Conservation (phyloP, 495 filamentous ascomycete species). For the Paragyromitra xinjiangensis region DNA sequence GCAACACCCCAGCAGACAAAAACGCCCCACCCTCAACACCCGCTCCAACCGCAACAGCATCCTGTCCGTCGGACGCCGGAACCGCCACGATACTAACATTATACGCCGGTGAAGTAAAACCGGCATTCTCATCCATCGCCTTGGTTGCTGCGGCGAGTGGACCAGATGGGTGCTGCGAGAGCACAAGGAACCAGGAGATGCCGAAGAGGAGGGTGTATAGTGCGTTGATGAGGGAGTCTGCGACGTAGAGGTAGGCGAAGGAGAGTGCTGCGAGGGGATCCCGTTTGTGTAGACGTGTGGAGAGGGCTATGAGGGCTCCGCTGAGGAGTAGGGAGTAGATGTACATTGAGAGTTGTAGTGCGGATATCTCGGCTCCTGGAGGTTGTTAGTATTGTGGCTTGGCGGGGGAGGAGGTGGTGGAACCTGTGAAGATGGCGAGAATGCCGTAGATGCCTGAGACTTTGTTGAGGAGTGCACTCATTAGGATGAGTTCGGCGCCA, state of each 20-base stretch:
- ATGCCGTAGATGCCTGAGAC: slow-evolving; percentile 86
- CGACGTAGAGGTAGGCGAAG: slow-evolving; percentile 78
- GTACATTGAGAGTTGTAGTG: slow-evolving; percentile 80
- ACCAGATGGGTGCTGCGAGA: slow-evolving; percentile 62
- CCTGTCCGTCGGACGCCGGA: slow-evolving; percentile 62
- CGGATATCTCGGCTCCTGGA: slow-evolving; percentile 64
- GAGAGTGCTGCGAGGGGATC: slow-evolving; percentile 73
- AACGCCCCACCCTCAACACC: slow-evolving; percentile 48
- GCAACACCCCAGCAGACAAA: slow-evolving; percentile 57
- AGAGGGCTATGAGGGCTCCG: slow-evolving; percentile 67
- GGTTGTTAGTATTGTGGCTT: slow-evolving; percentile 44
- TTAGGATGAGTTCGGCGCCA: slow-evolving; percentile 79
- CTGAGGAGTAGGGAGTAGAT: slow-evolving; percentile 79
- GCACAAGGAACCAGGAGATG: slow-evolving; percentile 80
- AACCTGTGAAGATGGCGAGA: slow-evolving; percentile 81
- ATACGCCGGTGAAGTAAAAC: slow-evolving; percentile 72
- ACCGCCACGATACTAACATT: slow-evolving; percentile 65
- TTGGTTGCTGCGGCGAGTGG: slow-evolving; percentile 52
- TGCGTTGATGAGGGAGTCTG: slow-evolving; percentile 80
- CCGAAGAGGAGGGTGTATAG: slow-evolving; percentile 81
- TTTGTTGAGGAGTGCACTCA: slow-evolving; percentile 86
- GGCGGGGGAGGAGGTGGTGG: neutral
- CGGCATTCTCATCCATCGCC: slow-evolving; percentile 73
- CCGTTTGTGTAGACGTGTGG: slow-evolving; percentile 75
- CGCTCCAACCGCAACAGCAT: slow-evolving; percentile 64